Evolutionary conservation across 208 protist species (phyloP).

Genomic region (Phytomonas serpens): DNA sequence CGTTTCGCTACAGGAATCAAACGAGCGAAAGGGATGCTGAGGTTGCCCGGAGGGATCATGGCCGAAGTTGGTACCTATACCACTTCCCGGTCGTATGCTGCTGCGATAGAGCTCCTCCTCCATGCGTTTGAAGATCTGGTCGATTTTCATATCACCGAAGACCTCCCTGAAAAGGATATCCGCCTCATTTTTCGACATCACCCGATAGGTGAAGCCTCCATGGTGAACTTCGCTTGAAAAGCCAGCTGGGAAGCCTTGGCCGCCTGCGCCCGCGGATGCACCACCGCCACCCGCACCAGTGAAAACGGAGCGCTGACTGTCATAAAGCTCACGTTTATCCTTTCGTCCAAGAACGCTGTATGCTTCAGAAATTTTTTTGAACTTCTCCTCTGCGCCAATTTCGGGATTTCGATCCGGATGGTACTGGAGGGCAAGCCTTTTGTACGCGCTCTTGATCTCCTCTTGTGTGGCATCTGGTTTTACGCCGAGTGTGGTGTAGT

Average conservation of each 20-base stretch:
- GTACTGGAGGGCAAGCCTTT: conserved; percentile 81
- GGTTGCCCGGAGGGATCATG: conserved; percentile 22
- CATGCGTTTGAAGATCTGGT: conserved; percentile 79
- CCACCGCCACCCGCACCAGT: conserved; percentile 17
- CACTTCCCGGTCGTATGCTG: conserved; percentile 15
- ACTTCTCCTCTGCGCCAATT: conserved; percentile 77
- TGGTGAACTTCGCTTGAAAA: conserved; percentile 6
- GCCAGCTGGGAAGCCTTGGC: conserved; percentile 16
- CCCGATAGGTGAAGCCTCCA: conserved; percentile 32
- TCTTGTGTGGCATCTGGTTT: conserved; percentile 59
- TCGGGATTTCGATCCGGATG: conserved; percentile 87
- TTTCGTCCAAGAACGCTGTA: conserved; percentile 82
- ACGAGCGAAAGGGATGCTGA: conserved; percentile 47
- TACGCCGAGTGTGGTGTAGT: conserved; percentile 77
- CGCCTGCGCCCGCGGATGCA: neutral
- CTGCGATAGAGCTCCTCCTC: conserved; percentile 67
- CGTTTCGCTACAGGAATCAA: conserved; percentile 39
- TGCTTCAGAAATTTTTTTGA: conserved; percentile 80
- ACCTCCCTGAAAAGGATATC: conserved; percentile 78
- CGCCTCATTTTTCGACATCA: conserved; percentile 86
- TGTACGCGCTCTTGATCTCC: conserved; percentile 89
- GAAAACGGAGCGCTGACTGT: conserved; percentile 36
- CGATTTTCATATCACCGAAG: conserved; percentile 79
- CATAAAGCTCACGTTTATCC: conserved; percentile 67
- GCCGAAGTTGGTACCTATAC: conserved; percentile 17